Evolutionary conservation across 768 basidiomycete species (phyloP).

Genomic region (Agrocybe praecox): DNA sequence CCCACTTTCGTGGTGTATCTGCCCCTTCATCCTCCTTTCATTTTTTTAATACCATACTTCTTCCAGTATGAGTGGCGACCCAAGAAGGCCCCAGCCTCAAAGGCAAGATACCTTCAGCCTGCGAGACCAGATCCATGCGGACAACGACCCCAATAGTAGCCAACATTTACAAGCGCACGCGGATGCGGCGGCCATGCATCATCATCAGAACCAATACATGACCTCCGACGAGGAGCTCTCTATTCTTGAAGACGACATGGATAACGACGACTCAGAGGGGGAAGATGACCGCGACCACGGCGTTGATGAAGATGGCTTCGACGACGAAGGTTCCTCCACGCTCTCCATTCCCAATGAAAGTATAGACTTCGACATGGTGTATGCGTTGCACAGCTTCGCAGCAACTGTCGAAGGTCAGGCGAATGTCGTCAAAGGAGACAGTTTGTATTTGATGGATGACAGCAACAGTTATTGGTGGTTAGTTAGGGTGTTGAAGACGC

Average conservation of each 20-base stretch:
- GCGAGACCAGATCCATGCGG: constrained; percentile 60
- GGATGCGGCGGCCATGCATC: constrained; percentile 40
- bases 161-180: constrained; percentile 42
- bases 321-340: constrained; percentile 80
- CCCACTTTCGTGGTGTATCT: neutral
- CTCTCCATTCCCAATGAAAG: constrained; percentile 89
- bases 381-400: constrained; percentile 93
- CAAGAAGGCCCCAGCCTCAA: constrained; percentile 19
- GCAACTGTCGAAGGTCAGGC: constrained; percentile 99
- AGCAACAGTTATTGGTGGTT: constrained; percentile 99
- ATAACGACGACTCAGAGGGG: constrained; percentile 40
- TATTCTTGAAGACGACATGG: constrained; percentile 16
- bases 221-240: constrained; percentile 78
- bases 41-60: constrained; percentile 1
- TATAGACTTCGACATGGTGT: constrained; percentile 92
- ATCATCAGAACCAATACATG: constrained; percentile 25
- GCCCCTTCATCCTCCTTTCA: constrained; percentile 10
- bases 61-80: constrained; percentile 29
- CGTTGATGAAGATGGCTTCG: constrained; percentile 72
- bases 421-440: constrained; percentile 98
- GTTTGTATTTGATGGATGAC: constrained; percentile 95
- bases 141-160: constrained; percentile 49
- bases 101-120: constrained; percentile 73
- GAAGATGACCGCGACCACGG: constrained; percentile 85
- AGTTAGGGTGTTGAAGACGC: constrained; percentile 96